Evolutionary conservation across 2,329 filamentous ascomycete genomes (phyloP), one percentile per base, ranked within the genome.

Genomic region (Emericellopsis cladophorae): DNA sequence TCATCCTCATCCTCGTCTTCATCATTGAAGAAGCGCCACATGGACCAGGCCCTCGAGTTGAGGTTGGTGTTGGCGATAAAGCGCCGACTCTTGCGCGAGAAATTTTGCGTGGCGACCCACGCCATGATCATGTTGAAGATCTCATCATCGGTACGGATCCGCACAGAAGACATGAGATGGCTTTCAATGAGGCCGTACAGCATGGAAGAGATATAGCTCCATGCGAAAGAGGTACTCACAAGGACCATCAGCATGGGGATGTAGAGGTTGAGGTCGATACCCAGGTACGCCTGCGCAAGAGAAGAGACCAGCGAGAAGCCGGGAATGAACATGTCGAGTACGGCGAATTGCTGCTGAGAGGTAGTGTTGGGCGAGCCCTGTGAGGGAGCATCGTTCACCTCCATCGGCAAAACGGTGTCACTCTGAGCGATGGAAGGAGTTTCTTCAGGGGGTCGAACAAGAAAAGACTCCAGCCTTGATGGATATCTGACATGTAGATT

Each of bases 111-210:
- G 2, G 79, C 68, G 3, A 84, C 68, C 81, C 81, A 85, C 22
- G 67, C 68, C 77, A 84, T 83, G 33, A 84, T 51, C 51, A 83
- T 81, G 52, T 79, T 79, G 62, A 83, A 85, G 42, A 82, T 74
- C 54, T 85, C 81, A 49, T 86, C 81, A 43, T 84, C 79, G 23
- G 74, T 69, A 36, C 77, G 70, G 32, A 86, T 73, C 48, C 80
- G 74, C 15, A 80, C 79, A 2, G 71, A 74, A 4, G 75, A 81
- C 66, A 82, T 77, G 49, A 81, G 70, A 49, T 81, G 62, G 6
- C 60, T 50, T 34, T 72, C 64, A 24, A 79, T 46, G 32, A 70
- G 55, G 1, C 56, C 53, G 61, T 65, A 70, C 11, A 74, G 43
- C 48, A 67, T 70, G 3, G 62, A 55, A 40, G 59, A 66, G 36